Base-by-base conservation (phyloP, 2,329 filamentous ascomycete genomes). In the Fusarium newnesense region DNA sequence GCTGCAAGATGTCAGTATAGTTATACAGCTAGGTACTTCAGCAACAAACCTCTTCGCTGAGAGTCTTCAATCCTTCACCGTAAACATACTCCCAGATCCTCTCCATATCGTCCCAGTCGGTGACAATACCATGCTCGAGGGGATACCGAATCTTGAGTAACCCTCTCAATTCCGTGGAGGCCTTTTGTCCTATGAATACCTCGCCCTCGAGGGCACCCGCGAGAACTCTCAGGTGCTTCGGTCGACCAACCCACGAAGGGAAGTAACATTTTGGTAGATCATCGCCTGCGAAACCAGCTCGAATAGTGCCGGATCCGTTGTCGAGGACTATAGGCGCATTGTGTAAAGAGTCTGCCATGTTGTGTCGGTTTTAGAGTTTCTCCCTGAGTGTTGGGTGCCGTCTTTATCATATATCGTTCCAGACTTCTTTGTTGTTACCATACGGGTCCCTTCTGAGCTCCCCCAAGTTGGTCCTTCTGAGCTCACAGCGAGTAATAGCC, bases 51-150 rank as follows among this genome's bases (percentile, higher is more conserved):
- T 99, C 96, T 88, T 99, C 96, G 83, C 95, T 98, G 80, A 98
- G 88, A 56, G 96, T 97, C 87, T 98, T 98, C 78, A 99, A 83
- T 73, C 97, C 96, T 80, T 98, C 96, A 65, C 94, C 94, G 82
- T 98, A 99, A 60, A 99, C 95, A 80, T 97, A 96, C 79, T 97
- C 94, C 96, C 96, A 99, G 84, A 99, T 99, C 85, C 94, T 92
- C 87, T 99, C 96, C 96, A 99, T 99, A 81, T 99, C 96, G 81
- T 98, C 96, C 96, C 96, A 99, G 83, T 99, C 95, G 76, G 96
- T 99, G 72, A 99, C 96, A 79, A 99, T 97, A 77, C 96, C 96
- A 82, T 99, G 96, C 85, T 98, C 96, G 62, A 99, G 86, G 49
- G 96, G 96, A 81, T 98, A 98, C 75, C 91, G 89, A 78, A 99